Percentiles rank a stretch among this genome's conserved stretches.
Evolutionary conservation across 805 yeast species (phyloP).

Genomic region (Pichia nakasei): DNA sequence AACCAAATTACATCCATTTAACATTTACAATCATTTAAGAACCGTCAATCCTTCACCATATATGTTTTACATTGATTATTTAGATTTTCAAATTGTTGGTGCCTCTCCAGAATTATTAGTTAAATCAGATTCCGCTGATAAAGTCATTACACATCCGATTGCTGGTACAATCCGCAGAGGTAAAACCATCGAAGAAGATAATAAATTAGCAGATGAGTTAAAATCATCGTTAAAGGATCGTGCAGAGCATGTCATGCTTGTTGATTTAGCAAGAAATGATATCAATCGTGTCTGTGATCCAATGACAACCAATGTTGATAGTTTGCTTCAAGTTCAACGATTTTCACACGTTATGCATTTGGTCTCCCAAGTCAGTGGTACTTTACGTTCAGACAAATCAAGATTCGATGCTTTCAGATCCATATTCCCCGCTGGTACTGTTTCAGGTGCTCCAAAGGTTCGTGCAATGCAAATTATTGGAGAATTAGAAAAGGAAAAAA

Average conservation of each 20-base stretch:
- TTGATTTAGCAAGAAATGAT: constrained; percentile 94
- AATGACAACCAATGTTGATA: constrained; percentile 71
- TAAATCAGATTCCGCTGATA: constrained; percentile 61
- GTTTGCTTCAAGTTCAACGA: constrained; percentile 81
- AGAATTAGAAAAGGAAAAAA: constrained; percentile 80
- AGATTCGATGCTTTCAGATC: constrained; percentile 97
- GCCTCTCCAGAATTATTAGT: constrained; percentile 96
- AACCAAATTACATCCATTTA: constrained; percentile 92
- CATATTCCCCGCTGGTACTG: constrained; percentile 98
- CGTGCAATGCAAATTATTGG: constrained; percentile 92
- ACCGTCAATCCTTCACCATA: constrained; percentile 98
- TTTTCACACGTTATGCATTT: constrained; percentile 96
- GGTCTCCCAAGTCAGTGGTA: constrained; percentile 92
- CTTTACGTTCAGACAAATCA: constrained; percentile 70
- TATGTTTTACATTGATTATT: constrained; percentile 83
- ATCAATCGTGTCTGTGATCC: constrained; percentile 94
- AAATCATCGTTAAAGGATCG: constrained; percentile 79
- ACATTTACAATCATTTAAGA: constrained; percentile 87
- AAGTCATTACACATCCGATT: constrained; percentile 90
- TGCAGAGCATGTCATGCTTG: constrained; percentile 98
- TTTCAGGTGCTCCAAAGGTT: constrained; percentile 97
- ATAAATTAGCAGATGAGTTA: constrained; percentile 63
- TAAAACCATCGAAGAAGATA: constrained; percentile 85
- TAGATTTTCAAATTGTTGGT: constrained; percentile 91
- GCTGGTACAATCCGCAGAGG: constrained; percentile 97